phyloP scores from a whole-genome alignment of 2,329 filamentous ascomycete genomes.

The Ramichloridium luteum region DNA sequence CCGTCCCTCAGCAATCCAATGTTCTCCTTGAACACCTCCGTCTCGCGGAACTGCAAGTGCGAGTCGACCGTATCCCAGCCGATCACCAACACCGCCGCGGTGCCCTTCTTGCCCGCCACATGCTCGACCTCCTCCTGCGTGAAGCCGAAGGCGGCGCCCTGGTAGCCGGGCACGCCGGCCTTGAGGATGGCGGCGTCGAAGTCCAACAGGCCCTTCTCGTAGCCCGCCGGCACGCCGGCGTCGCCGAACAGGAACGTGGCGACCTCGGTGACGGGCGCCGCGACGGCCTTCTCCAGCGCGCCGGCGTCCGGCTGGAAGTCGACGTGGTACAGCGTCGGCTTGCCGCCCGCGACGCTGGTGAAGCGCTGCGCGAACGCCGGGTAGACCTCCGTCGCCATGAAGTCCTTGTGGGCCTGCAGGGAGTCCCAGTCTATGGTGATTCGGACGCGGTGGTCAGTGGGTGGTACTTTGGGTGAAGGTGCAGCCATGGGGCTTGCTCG shows the following conservation, averaged over 20 bases:
- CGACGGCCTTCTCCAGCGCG: conserved; percentile 14
- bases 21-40: conserved; percentile 32
- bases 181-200: conserved; percentile 28
- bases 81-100: conserved; percentile 32
- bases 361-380: conserved; percentile 26
- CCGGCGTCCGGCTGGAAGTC: conserved; percentile 17
- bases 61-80: conserved; percentile 42
- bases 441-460: background rate
- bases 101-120: conserved; percentile 27
- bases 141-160: conserved; percentile 13
- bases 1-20: conserved; percentile 32
- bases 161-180: conserved; percentile 17
- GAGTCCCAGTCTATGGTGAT: conserved; percentile 32
- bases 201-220: conserved; percentile 24
- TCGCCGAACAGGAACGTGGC: conserved; percentile 33
- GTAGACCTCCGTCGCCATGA: conserved; percentile 29
- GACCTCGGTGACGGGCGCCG: conserved; percentile 40
- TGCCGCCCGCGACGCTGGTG: conserved; percentile 18
- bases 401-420: conserved; percentile 28
- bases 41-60: conserved; percentile 37
- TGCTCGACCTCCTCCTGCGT: conserved; percentile 20
- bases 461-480: background rate
- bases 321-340: conserved; percentile 25
- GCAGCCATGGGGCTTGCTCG: background rate
- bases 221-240: conserved; percentile 20